A percentile compares a stretch with the other conserved stretches of the same genome.
Conservation (phyloP, 306 rosid genomes). For the Amphicarpaea edgeworthii region DNA sequence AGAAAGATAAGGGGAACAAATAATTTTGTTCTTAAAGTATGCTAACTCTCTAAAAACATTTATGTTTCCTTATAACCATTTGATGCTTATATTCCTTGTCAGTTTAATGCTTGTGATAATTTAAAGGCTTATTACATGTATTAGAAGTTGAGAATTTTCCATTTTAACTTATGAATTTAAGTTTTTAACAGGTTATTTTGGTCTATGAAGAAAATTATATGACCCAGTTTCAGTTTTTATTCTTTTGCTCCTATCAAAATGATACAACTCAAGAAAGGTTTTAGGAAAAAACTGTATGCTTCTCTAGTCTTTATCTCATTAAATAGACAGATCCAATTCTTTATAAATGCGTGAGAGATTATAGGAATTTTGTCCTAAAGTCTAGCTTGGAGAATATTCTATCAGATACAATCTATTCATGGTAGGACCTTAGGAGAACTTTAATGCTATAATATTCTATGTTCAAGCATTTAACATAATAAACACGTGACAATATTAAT, state of each 20-base stretch:
- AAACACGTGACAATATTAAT: no score
- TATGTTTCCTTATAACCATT: no score
- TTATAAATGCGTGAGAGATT: no score
- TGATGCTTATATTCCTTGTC: no score
- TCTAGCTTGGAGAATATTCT: background rate
- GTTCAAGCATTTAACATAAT: background rate
- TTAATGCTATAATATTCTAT: background rate
- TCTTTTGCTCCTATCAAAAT: background rate
- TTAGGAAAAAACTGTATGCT: no score
- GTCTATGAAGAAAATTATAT: background rate
- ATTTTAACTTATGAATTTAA: background rate
- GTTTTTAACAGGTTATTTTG: background rate
- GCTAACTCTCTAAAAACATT: no score
- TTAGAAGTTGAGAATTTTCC: constrained; percentile 24
- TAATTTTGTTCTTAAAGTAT: no score
- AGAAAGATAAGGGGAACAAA: no score
- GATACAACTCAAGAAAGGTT: no score
- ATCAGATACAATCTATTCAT: background rate
- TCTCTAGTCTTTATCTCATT: no score
- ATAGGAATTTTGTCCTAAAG: background rate
- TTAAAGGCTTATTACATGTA: background rate
- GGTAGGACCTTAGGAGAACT: background rate
- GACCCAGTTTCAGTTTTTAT: constrained; percentile 20
- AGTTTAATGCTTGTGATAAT: background rate
- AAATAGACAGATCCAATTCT: no score